Evolutionary conservation across 2,329 filamentous ascomycete genomes (phyloP).

Genomic region (Curvularia lunata): DNA sequence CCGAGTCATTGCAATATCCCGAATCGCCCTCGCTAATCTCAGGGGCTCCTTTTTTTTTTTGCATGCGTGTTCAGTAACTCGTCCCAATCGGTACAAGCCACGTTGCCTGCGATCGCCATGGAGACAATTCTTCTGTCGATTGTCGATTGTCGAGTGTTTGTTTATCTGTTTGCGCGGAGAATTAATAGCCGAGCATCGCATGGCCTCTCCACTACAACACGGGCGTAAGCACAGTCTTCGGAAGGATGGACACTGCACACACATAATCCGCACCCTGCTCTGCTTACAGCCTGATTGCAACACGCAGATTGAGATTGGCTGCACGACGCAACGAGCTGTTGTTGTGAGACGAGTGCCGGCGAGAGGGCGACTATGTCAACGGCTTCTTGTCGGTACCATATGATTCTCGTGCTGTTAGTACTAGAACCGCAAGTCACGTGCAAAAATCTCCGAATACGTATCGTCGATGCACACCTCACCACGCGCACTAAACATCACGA

Average conservation of each 20-base stretch:
- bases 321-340: not conserved
- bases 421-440: not conserved
- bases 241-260: not conserved
- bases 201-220: not conserved
- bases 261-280: not conserved
- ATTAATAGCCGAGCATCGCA: not conserved
- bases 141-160: too few species aligned
- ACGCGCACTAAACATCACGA: not conserved
- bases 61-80: not conserved
- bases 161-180: not conserved
- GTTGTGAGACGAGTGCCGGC: not conserved
- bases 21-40: slow-evolving; percentile 15
- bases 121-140: not conserved
- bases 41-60: slow-evolving; percentile 3
- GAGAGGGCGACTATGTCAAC: not conserved
- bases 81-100: not conserved
- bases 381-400: not conserved
- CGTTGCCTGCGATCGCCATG: not conserved
- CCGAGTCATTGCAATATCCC: slow-evolving; percentile 2
- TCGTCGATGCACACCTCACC: not conserved
- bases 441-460: not conserved
- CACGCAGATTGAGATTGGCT: not conserved
- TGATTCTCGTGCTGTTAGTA: too few species aligned
- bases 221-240: not conserved
- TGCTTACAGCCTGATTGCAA: not conserved